Evolutionary conservation across 352 stramenopile genomes (phyloP).

Genomic region (Halophytophthora polymorphica): DNA sequence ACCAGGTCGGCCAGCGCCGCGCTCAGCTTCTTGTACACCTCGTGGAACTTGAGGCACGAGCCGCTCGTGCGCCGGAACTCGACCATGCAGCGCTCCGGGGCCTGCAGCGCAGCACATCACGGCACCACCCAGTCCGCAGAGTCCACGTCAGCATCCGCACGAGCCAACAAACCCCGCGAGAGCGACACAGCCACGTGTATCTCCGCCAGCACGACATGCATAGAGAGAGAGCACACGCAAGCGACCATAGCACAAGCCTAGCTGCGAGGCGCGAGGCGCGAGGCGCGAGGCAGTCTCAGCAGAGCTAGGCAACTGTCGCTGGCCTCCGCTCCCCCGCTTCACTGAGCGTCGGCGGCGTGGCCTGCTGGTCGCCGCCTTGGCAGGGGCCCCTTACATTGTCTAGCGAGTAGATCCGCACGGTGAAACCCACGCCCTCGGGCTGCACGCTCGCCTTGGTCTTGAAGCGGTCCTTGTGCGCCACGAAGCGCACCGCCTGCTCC

Average conservation of each 20-base stretch:
- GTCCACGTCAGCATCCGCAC: constrained; percentile 22
- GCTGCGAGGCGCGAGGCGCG: too few relatives aligned
- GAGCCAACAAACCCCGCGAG: constrained; percentile 13
- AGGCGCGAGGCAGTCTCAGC: too few relatives aligned
- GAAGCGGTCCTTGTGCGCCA: constrained; percentile 61
- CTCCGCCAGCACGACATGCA: constrained; percentile 20
- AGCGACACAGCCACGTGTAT: constrained; percentile 15
- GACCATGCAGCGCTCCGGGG: constrained; percentile 50
- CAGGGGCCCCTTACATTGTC: constrained; percentile 56
- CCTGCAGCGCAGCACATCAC: constrained; percentile 31
- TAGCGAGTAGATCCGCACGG: constrained; percentile 65
- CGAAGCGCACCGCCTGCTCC: constrained; percentile 44
- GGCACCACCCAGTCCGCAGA: constrained; percentile 20
- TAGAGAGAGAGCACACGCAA: too few relatives aligned
- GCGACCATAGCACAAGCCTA: too few relatives aligned
- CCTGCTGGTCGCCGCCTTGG: constrained; percentile 14
- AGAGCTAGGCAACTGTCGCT: too few relatives aligned
- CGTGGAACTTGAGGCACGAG: constrained; percentile 68
- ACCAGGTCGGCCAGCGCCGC: constrained; percentile 47
- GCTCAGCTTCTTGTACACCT: constrained; percentile 69
- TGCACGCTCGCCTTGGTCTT: constrained; percentile 72
- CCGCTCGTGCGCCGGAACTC: constrained; percentile 73
- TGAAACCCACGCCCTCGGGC: constrained; percentile 49
- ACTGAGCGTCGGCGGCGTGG: too few relatives aligned
- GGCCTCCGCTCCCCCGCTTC: too few relatives aligned